These are phyloP conservation scores for Penicillium sp. DNA, from an alignment of 2,329 filamentous ascomycete genomes.

Conservation along the genomic window DNA sequence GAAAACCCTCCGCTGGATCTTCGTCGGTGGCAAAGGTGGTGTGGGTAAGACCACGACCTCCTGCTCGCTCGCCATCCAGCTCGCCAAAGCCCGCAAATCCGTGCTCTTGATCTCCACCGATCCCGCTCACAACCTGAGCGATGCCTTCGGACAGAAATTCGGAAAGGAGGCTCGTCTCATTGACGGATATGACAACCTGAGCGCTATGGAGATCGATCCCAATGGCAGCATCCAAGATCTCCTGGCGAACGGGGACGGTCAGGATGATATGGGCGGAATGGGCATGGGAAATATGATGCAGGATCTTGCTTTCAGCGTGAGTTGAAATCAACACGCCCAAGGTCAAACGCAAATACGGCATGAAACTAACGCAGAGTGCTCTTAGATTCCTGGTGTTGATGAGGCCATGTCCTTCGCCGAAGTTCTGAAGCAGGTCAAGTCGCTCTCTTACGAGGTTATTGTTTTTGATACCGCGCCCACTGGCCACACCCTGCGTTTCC, in stretches of 20 bases:
- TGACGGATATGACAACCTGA: constrained; percentile 88
- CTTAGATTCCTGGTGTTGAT: constrained; percentile 95
- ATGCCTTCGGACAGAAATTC: constrained; percentile 98
- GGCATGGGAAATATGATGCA: constrained; percentile 96
- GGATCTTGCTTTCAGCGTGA: constrained; percentile 89
- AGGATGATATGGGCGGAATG: constrained; percentile 66
- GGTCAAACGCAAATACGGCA: not conserved
- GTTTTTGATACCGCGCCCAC: constrained; percentile 99
- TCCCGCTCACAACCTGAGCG: constrained; percentile 94
- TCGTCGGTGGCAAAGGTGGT: constrained; percentile 96
- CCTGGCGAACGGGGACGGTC: constrained; percentile 71
- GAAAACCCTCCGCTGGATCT: constrained; percentile 95
- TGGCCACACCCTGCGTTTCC: constrained; percentile 95
- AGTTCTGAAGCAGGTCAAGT: constrained; percentile 98
- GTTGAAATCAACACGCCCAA: constrained; percentile 2
- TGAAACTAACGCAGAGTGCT: not conserved
- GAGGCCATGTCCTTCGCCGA: constrained; percentile 99
- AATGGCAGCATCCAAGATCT: constrained; percentile 97
- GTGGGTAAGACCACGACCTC: constrained; percentile 99
- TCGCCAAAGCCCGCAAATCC: constrained; percentile 89
- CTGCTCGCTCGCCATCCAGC: constrained; percentile 96
- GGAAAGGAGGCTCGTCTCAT: constrained; percentile 95
- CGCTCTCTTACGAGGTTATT: constrained; percentile 96
- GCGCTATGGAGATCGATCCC: constrained; percentile 98
- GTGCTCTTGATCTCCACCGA: constrained; percentile 98